Base-by-base conservation (phyloP, 257 asterid species). In the Nyctanthes arbortristis region DNA sequence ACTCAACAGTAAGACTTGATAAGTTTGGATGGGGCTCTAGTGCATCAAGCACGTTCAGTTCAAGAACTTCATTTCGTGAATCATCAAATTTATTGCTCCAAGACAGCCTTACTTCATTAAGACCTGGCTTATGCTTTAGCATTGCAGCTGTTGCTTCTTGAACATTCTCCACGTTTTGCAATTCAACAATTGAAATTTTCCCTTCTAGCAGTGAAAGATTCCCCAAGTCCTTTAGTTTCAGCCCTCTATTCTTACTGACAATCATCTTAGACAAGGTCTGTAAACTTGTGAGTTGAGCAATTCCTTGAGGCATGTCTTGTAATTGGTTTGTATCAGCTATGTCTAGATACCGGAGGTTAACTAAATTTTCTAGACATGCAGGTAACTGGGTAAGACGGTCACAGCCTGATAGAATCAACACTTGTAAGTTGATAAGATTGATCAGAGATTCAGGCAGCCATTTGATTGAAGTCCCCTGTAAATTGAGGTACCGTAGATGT, bases 281-380 rank as follows among this genome's bases (percentile, higher is more conserved):
- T 8, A 77, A 43, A 43, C 61, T 34, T 27, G 39, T 77, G 11
- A 77, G 43, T 47, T 16, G 22, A n/a, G 47, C n/a, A n/a, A n/a
- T n/a, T n/a, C n/a, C n/a, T n/a, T n/a, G n/a, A n/a, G 78, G 66
- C 78, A 77, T 73, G 54, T 77, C 75, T 30, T 77, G 39, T 31
- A 77, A 32, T 35, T 22, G 10, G 29, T 27, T 14, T 4, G 75
- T 72, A 56, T 54, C 20, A 12, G 69, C n/a, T 52, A 36, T 68
- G 31, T 72, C 75, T 3, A 73, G 76, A 68, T 77, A 76, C 10
- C 65, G 71, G 0, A 77, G 75, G 39, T 63, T 72, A 40, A 63
- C 35, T 4, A 72, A 24, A 55, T 61, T 67, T 37, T 37, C 27
- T 1, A 76, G 30, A 9, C 54, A 27, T 0, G 33, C 1, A 5